Evolutionary conservation across 2,329 filamentous ascomycete species (phyloP).

Genomic region (Ceratocystis papillata): DNA sequence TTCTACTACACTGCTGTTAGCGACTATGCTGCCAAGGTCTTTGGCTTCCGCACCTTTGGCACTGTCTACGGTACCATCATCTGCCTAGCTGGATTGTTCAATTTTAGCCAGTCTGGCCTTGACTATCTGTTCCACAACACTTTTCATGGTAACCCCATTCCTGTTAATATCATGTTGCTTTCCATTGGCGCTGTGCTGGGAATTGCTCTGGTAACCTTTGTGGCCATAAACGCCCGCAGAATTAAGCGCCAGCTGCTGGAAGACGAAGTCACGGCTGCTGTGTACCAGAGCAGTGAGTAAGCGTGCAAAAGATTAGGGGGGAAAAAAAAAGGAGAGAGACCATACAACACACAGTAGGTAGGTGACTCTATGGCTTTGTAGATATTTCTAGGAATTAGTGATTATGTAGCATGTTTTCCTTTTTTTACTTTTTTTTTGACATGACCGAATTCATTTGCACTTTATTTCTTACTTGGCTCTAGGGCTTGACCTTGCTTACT

Average conservation of each 20-base stretch:
- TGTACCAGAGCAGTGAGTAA: conserved; percentile 17
- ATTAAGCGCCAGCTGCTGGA: conserved; percentile 30
- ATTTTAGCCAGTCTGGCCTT: conserved; percentile 71
- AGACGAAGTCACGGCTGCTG: conserved; percentile 23
- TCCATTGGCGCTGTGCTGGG: conserved; percentile 53
- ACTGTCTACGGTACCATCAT: conserved; percentile 91
- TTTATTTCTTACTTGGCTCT: background rate
- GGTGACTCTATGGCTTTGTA: background rate
- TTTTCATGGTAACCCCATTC: conserved; percentile 62
- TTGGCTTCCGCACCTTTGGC: conserved; percentile 82
- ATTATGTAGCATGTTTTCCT: background rate
- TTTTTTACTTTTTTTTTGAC: background rate
- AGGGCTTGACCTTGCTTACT: background rate
- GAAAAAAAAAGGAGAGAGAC: background rate
- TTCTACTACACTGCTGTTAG: conserved; percentile 87
- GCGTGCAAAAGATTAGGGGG: background rate
- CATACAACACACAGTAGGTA: background rate
- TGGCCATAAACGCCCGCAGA: conserved; percentile 37
- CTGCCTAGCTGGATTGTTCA: conserved; percentile 70
- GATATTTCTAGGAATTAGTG: background rate
- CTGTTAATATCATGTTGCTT: conserved; percentile 63
- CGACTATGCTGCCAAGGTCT: conserved; percentile 83
- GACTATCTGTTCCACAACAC: conserved; percentile 65
- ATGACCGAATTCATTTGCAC: background rate
- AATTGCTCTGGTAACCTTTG: conserved; percentile 53